Evolutionary conservation across 225 moss, liverwort and hornwort species (phyloP).

Genomic region (Lunularia cruciata): DNA sequence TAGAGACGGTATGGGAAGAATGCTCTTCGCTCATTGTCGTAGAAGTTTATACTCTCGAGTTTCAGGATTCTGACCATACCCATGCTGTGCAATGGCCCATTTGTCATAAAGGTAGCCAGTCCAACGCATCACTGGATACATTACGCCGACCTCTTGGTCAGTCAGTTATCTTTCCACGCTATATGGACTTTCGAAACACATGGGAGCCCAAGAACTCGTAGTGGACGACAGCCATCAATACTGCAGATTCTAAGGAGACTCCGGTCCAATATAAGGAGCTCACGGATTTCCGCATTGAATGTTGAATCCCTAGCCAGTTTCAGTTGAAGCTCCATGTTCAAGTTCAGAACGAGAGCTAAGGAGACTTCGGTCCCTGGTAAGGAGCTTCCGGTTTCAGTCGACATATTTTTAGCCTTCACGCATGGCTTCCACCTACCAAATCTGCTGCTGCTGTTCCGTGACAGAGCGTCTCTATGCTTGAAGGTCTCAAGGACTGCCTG

Average conservation of each 20-base stretch:
- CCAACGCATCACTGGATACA: not conserved
- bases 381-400: slow-evolving; percentile 18
- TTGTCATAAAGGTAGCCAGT: not conserved
- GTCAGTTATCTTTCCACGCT: slow-evolving; percentile 8
- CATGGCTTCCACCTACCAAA: not conserved
- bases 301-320: not conserved
- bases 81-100: no score
- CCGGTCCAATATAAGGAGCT: not conserved
- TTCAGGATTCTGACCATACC: no score
- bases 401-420: not conserved
- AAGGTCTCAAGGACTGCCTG: no score
- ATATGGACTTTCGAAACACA: slow-evolving; percentile 2
- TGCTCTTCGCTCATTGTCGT: no score
- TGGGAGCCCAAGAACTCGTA: not conserved
- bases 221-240: not conserved
- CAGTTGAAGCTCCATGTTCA: not conserved
- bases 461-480: not conserved
- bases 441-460: slow-evolving; percentile 7
- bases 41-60: no score
- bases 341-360: not conserved
- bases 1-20: no score
- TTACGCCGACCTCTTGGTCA: not conserved
- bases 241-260: not conserved
- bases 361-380: slow-evolving; percentile 6
- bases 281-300: not conserved